Evolutionary conservation across 176 grass and related monocot genomes (phyloP).

Genomic region (Hordeum marinum): DNA sequence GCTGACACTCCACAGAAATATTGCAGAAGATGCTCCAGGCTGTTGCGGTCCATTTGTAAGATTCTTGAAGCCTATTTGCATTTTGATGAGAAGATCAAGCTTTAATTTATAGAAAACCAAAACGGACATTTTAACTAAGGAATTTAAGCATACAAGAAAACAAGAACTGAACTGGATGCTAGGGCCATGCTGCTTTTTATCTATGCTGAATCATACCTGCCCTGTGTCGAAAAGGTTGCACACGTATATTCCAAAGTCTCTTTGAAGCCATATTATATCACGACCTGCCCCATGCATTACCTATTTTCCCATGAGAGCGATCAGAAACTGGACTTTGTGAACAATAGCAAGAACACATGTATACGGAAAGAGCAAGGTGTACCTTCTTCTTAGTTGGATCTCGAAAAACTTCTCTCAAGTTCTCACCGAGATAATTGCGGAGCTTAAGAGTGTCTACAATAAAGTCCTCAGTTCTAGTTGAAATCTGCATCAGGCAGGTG

Average conservation of each 20-base stretch:
- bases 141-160: conserved; percentile 17
- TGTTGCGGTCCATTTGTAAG: conserved; percentile 85
- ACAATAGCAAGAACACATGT: not conserved
- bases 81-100: conserved; percentile 23
- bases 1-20: conserved; percentile 83
- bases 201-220: conserved; percentile 50
- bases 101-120: conserved; percentile 21
- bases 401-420: conserved; percentile 77
- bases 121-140: not conserved
- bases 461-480: conserved; percentile 91
- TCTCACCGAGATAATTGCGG: conserved; percentile 64
- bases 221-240: conserved; percentile 97
- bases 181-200: not conserved
- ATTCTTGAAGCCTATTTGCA: conserved; percentile 78
- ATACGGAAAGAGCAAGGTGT: conserved; percentile 12
- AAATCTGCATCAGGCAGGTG: conserved; percentile 98
- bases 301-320: conserved; percentile 38
- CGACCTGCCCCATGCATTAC: conserved; percentile 92
- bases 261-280: conserved; percentile 94
- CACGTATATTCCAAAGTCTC: conserved; percentile 88
- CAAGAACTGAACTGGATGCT: not conserved
- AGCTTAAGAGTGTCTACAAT: conserved; percentile 94
- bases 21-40: conserved; percentile 80
- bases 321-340: conserved; percentile 25
- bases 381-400: conserved; percentile 88